phyloP scores from a whole-genome alignment of 1,284 basidiomycete genomes.

The Phlebopus sp. region DNA sequence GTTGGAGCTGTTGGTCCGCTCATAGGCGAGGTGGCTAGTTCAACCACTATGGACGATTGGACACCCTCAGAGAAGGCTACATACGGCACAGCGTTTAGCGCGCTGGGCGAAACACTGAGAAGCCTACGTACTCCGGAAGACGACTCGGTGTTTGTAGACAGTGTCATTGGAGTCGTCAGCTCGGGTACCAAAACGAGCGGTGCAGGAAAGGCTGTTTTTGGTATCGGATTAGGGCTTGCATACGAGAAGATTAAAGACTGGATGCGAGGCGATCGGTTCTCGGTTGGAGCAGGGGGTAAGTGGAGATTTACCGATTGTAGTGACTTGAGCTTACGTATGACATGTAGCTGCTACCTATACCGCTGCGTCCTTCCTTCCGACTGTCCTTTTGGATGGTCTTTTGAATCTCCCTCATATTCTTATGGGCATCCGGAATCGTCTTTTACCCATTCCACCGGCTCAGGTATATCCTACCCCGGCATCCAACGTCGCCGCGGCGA shows the following conservation, averaged over 20 bases:
- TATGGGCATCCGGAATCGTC: slow-evolving; percentile 56
- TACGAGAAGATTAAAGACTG: slow-evolving; percentile 40
- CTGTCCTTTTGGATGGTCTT: slow-evolving; percentile 59
- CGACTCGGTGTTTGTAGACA: slow-evolving; percentile 55
- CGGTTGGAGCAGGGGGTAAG: slow-evolving; percentile 73
- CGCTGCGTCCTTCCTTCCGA: slow-evolving; percentile 66
- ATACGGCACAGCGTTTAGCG: slow-evolving; percentile 64
- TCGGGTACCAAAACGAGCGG: slow-evolving; percentile 43
- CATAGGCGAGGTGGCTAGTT: neutral
- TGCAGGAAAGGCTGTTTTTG: slow-evolving; percentile 37
- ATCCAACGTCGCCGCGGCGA: slow-evolving; percentile 17
- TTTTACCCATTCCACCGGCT: slow-evolving; percentile 47
- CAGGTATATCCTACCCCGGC: slow-evolving; percentile 18
- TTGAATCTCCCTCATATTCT: slow-evolving; percentile 65
- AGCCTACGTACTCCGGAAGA: slow-evolving; percentile 51
- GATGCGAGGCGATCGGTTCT: slow-evolving; percentile 61
- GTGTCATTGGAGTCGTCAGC: slow-evolving; percentile 54
- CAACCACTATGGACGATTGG: slow-evolving; percentile 55
- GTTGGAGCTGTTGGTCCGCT: slow-evolving; percentile 30
- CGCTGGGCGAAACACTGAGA: slow-evolving; percentile 43
- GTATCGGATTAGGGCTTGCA: slow-evolving; percentile 42
- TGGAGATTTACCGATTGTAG: slow-evolving; percentile 8
- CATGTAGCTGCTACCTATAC: slow-evolving; percentile 60
- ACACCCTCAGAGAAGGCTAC: slow-evolving; percentile 65
- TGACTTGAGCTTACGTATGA: slow-evolving; percentile 6